phyloP scores from a whole-genome alignment of 345 rosid genomes.

The Mercurialis annua region DNA sequence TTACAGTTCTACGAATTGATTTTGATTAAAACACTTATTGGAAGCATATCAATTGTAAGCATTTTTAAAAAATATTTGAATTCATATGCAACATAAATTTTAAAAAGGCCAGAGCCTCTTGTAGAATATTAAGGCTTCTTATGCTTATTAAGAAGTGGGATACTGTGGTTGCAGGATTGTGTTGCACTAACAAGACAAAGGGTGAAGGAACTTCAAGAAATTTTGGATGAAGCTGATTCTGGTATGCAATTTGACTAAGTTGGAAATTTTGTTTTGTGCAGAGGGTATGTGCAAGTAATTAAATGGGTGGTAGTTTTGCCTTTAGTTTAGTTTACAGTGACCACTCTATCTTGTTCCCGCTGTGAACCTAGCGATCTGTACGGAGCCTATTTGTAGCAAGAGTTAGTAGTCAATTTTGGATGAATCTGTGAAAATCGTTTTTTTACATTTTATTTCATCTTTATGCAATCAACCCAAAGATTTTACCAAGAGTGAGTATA shows the following conservation, averaged over 20 bases:
- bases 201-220: constrained; percentile 43
- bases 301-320: neutral
- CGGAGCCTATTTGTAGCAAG: neutral
- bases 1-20: neutral
- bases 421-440: neutral
- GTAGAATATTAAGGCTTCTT: neutral
- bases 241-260: constrained; percentile 50
- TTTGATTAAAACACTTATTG: neutral
- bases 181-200: constrained; percentile 59
- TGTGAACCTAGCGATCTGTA: neutral
- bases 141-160: constrained; percentile 1
- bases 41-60: neutral
- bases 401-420: neutral
- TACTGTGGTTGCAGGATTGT: constrained; percentile 49
- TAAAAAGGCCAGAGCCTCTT: neutral
- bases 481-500: neutral
- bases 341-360: neutral
- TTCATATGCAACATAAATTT: neutral
- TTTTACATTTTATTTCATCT: neutral
- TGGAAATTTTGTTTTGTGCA: neutral
- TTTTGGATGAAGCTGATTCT: constrained; percentile 54
- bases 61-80: neutral
- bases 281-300: neutral
- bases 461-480: neutral
- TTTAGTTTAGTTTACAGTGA: neutral